phyloP scores from a whole-genome alignment of 139 green algal genomes.

The Spirogloea muscicola region DNA sequence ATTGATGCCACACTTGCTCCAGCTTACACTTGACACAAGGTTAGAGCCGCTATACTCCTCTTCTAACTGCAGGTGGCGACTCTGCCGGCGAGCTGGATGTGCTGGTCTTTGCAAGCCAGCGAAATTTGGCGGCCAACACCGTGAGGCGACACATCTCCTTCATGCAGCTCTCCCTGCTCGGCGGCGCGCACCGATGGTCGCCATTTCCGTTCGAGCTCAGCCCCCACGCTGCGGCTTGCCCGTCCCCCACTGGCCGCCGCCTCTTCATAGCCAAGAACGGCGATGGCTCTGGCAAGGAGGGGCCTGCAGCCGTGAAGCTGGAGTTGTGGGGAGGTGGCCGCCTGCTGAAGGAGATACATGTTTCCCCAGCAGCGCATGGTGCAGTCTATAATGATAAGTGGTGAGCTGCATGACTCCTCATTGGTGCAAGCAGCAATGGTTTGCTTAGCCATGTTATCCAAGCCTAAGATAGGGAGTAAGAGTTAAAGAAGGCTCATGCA shows the following conservation, averaged over 20 bases:
- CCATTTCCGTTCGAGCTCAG: conserved; percentile 56
- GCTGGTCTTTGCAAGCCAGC: conserved; percentile 56
- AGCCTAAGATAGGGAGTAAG: no score
- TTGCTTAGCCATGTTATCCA: no score
- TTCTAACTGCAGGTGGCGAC: no score
- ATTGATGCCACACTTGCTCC: no score
- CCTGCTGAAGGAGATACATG: conserved; percentile 57
- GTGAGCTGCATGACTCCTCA: no score
- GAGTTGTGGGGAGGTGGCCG: conserved; percentile 64
- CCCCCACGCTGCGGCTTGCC: conserved; percentile 44
- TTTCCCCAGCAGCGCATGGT: conserved; percentile 72
- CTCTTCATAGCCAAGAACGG: conserved; percentile 36
- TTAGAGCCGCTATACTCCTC: no score
- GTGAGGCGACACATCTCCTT: conserved; percentile 59
- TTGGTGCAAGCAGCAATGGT: no score
- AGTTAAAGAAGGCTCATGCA: not conserved
- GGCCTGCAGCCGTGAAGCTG: conserved; percentile 44
- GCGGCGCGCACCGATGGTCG: conserved; percentile 29
- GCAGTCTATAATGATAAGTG: conserved; percentile 74
- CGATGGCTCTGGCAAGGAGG: not conserved
- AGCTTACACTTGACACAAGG: no score
- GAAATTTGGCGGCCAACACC: conserved; percentile 70
- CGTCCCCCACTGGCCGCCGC: conserved; percentile 62
- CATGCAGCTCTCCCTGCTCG: conserved; percentile 43
- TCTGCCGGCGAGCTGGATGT: conserved; percentile 36